Evolutionary conservation across 225 moss, liverwort and hornwort species (phyloP), one percentile per base, ranked within the genome.

Genomic region (Lunularia cruciata): DNA sequence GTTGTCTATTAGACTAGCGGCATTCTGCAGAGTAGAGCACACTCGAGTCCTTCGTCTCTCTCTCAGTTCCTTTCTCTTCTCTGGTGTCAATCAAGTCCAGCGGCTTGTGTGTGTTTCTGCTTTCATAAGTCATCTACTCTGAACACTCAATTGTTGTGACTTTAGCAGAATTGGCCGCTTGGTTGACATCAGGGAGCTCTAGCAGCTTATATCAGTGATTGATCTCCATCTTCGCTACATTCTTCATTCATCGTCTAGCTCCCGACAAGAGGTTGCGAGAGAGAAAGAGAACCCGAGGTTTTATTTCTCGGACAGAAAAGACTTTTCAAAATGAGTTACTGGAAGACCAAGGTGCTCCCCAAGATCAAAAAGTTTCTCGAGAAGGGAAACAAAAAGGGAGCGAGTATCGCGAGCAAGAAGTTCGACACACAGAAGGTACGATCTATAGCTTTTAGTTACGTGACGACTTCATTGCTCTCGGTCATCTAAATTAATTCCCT

Each of bases 351-450:
- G 57, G 69, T 69, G 40, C 69, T 69, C 69, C 69, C 69, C 30
- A 69, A 69, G 69, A 27, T 69, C 69, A 69, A 69, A 42, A 69
- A 69, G 69, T 69, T 69, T 46, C 69, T 69, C 57, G 69, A 69
- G 10, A 57, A 57, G 56, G 56, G 56, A 45, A 45, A 34, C 56
- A 57, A 57, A 31, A 69, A 69, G 42, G 56, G 42, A 47, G 69
- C 56, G 8, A 3, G 22, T 30, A 27, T 45, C 4, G 51, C 52
- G 13, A 31, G 35, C 16, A 69, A 69, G 69, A 69, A 69, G 69
- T 69, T 69, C 56, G 69, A 69, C 42, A 42, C 56, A 5, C 55
- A 55, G 10, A 69, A 69, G 69, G 69, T 69, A 69, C 38, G 54
- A 68, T 68, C 68, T 47, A 8, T 25, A 13, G 9, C 26, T 3